Percentiles rank a stretch among this genome's conserved stretches.
These are phyloP conservation scores for Cordyceps javanica DNA, from an alignment of 2,329 filamentous ascomycete species.

Conservation along the genomic window DNA sequence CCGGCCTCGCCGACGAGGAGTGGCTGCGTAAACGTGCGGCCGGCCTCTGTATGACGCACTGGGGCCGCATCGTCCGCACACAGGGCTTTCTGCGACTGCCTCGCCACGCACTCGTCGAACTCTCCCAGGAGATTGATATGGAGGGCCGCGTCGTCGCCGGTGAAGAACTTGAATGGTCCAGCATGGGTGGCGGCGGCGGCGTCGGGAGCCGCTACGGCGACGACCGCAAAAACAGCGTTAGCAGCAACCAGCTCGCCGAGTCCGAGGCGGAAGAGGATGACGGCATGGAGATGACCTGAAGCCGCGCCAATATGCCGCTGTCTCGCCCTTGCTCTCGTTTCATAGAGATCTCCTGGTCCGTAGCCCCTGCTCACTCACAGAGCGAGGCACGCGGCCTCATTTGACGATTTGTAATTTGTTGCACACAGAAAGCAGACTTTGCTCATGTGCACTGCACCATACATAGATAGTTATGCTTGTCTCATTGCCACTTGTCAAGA, in stretches of 20 bases:
- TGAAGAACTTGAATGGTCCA: conserved; percentile 64
- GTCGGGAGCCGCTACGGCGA: conserved; percentile 36
- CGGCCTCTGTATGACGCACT: conserved; percentile 83
- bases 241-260: conserved; percentile 51
- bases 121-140: conserved; percentile 88
- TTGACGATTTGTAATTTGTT: neutral
- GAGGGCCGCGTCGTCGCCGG: conserved; percentile 88
- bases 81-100: conserved; percentile 78
- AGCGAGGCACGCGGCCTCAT: too few relatives aligned
- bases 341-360: neutral
- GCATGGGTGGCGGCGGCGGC: conserved; percentile 27
- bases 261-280: conserved; percentile 56
- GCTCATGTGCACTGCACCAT: neutral
- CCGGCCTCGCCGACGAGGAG: conserved; percentile 82
- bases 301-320: neutral
- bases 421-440: too few relatives aligned
- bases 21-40: conserved; percentile 89
- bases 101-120: conserved; percentile 73
- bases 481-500: neutral
- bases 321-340: neutral
- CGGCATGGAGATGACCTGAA: conserved; percentile 52
- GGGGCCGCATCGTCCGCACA: conserved; percentile 89
- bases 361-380: neutral
- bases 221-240: conserved; percentile 52
- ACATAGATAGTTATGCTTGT: neutral